Conservation (phyloP, 176 grass and related monocot species). For the Avena eriantha region DNA sequence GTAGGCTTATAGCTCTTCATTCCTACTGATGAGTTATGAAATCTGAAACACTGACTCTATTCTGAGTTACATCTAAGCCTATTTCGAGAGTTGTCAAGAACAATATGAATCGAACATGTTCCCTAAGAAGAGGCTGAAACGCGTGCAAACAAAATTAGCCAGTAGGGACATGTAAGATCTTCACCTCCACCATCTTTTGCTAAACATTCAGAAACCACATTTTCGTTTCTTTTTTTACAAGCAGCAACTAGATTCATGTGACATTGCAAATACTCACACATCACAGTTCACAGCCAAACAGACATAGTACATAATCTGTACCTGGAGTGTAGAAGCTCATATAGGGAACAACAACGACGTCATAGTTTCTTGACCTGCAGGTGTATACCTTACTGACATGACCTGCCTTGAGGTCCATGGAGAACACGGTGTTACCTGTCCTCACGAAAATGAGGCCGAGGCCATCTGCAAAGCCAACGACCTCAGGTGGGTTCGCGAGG, state of each 20-base stretch:
- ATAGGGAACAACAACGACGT: slow-evolving; percentile 12
- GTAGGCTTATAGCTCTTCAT: background rate
- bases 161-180: background rate
- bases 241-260: background rate
- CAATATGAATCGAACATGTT: background rate
- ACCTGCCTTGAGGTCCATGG: slow-evolving; percentile 20
- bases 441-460: slow-evolving; percentile 16
- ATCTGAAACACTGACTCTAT: background rate
- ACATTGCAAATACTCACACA: background rate
- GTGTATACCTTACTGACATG: slow-evolving; percentile 17
- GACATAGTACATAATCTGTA: background rate
- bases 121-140: background rate
- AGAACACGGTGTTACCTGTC: slow-evolving; percentile 5
- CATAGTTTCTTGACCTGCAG: slow-evolving; percentile 30
- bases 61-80: background rate
- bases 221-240: background rate
- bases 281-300: background rate
- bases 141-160: background rate
- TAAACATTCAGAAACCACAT: background rate
- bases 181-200: background rate
- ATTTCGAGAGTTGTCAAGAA: background rate
- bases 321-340: slow-evolving; percentile 46
- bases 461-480: slow-evolving; percentile 27
- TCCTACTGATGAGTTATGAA: background rate
- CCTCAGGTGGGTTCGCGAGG: background rate